Evolutionary conservation across 768 basidiomycete species (phyloP).

Genomic region (Tephrocybe sp.): DNA sequence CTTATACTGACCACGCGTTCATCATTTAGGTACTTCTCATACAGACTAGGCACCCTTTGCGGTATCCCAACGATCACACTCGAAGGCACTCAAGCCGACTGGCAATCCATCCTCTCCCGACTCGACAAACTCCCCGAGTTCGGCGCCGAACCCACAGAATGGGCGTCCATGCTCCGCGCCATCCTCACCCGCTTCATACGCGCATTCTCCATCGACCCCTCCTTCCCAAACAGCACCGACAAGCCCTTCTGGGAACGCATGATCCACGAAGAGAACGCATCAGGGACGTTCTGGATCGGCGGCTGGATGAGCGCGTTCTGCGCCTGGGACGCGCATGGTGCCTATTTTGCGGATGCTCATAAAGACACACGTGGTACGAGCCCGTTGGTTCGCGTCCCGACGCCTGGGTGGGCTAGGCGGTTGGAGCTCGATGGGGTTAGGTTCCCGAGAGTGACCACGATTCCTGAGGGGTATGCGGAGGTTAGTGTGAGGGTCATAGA

Average conservation of each 20-base stretch:
- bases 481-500: slow-evolving; percentile 12
- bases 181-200: slow-evolving; percentile 17
- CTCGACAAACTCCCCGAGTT: slow-evolving; percentile 20
- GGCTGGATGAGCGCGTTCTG: slow-evolving; percentile 10
- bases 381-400: background rate
- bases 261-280: background rate
- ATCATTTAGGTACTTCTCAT: slow-evolving; percentile 14
- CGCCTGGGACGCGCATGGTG: slow-evolving; percentile 4
- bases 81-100: slow-evolving; percentile 21
- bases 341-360: background rate
- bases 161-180: slow-evolving; percentile 19
- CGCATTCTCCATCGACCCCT: slow-evolving; percentile 12
- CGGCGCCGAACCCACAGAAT: slow-evolving; percentile 20
- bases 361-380: background rate
- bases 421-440: background rate
- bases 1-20: background rate
- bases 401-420: background rate
- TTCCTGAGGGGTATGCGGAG: slow-evolving; percentile 2
- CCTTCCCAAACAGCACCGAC: background rate
- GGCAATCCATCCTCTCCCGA: slow-evolving; percentile 17
- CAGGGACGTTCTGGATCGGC: background rate
- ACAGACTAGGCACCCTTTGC: slow-evolving; percentile 13
- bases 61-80: slow-evolving; percentile 23
- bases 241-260: slow-evolving; percentile 4
- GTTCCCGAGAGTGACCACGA: background rate